Base-by-base conservation (phyloP, 1,284 basidiomycete species). In the Rhodotorula glutinis region DNA sequence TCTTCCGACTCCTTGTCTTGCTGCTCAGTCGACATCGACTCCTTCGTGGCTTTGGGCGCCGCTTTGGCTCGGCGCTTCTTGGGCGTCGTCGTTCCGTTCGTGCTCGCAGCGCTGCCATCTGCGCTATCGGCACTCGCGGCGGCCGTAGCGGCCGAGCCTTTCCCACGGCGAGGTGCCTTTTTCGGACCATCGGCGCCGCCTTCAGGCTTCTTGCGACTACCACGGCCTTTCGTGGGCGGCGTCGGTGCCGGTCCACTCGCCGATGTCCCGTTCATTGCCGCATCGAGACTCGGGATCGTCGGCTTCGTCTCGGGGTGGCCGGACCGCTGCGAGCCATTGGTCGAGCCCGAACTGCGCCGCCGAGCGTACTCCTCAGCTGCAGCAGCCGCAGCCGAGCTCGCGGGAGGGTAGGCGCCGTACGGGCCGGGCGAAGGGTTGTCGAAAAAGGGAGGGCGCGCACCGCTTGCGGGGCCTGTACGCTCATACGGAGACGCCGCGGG, bases 1-100 rank as follows among this genome's bases (percentile, higher is more conserved):
- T 61, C 68, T 21, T 70, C 65, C 49, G 66, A 59, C 53, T 70
- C 65, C 61, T 70, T 58, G 29, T 40, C 55, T 16, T 21, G 43
- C 41, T 27, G 53, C 23, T 23, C 40, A 19, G 40, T 47, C 10
- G 57, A 47, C 7, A 59, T 46, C 53, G 52, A 61, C 62, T 63
- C 59, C 59, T 63, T 68, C 41, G 60, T 52, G 3, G 46, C 53
- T 17, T 55, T 58, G 19, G 29, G 52, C 9, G 44, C 56, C 21
- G 63, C 49, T 57, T 65, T 66, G 53, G 51, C 53, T 29, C 53
- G 44, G 40, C 44, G 21, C 65, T 66, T 66, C 51, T 58, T 61
- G 9, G 54, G 59, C 54, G 53, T 57, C 55, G 58, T 67, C 33
- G 56, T 40, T 17, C 54, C 41, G 54, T 40, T 43, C 41, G 43